Conservation (phyloP, 1,284 basidiomycete species). For the Cystobasidium pallidum region DNA sequence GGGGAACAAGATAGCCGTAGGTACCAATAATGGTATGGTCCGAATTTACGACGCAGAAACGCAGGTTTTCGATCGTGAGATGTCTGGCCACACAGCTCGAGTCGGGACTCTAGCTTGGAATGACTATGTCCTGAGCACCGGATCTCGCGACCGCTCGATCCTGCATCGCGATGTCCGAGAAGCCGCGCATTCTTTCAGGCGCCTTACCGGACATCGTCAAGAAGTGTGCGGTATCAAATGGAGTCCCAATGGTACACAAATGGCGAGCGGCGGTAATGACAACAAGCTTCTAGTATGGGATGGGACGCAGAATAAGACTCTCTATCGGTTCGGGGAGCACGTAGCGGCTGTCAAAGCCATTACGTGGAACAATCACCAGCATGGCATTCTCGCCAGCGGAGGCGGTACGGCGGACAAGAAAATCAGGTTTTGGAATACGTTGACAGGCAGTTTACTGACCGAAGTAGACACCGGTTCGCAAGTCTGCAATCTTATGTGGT, state of each 20-base stretch:
- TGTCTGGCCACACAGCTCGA: conserved; percentile 80
- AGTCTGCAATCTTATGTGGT: conserved; percentile 98
- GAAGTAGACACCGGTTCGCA: conserved; percentile 91
- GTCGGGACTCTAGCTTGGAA: conserved; percentile 97
- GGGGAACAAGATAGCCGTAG: conserved; percentile 87
- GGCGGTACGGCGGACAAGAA: conserved; percentile 97
- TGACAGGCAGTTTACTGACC: conserved; percentile 78
- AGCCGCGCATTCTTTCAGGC: conserved; percentile 71
- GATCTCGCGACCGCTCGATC: conserved; percentile 86
- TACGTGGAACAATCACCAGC: conserved; percentile 94
- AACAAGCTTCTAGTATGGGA: conserved; percentile 99
- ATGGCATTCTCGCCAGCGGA: conserved; percentile 90
- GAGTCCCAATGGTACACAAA: conserved; percentile 70
- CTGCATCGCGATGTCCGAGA: conserved; percentile 88
- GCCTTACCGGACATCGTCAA: conserved; percentile 81
- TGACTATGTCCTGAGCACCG: conserved; percentile 80
- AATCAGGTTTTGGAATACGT: conserved; percentile 95
- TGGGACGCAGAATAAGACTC: conserved; percentile 59
- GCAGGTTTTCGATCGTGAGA: conserved; percentile 74
- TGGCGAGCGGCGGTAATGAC: conserved; percentile 96
- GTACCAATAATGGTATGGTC: conserved; percentile 81
- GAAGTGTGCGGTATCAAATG: conserved; percentile 96
- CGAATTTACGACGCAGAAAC: conserved; percentile 92
- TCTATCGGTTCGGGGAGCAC: conserved; percentile 95
- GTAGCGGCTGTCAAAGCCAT: conserved; percentile 96